Conservation (phyloP, 2,329 filamentous ascomycete species). For the Fusarium sarcochroum region DNA sequence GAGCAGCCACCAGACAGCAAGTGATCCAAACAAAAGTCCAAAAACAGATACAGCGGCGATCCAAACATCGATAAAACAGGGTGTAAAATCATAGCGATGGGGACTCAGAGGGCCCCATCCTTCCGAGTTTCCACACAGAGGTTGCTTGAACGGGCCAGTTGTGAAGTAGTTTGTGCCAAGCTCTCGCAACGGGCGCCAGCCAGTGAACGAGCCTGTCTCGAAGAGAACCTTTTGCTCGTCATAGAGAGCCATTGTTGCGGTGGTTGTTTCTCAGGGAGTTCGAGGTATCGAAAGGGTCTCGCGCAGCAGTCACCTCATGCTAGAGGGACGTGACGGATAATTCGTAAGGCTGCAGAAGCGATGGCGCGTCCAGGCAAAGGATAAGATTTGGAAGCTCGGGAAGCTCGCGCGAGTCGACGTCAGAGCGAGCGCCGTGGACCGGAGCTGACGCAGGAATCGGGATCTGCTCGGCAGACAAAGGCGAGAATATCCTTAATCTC, state of each 20-base stretch:
- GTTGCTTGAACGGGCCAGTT: slow-evolving; percentile 69
- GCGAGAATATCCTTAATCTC: not conserved
- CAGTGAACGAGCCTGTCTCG: slow-evolving; percentile 73
- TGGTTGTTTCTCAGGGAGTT: slow-evolving; percentile 18
- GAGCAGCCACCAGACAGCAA: slow-evolving; percentile 85
- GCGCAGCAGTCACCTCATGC: slow-evolving; percentile 60
- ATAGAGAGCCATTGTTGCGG: slow-evolving; percentile 50
- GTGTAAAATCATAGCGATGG: slow-evolving; percentile 92
- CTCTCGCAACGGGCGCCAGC: slow-evolving; percentile 64
- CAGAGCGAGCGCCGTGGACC: slow-evolving; percentile 27
- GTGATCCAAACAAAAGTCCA: slow-evolving; percentile 82
- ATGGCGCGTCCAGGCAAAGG: slow-evolving; percentile 31
- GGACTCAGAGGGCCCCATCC: slow-evolving; percentile 96
- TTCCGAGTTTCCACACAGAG: slow-evolving; percentile 88
- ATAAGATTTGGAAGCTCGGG: slow-evolving; percentile 31
- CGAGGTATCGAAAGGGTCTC: slow-evolving; percentile 53
- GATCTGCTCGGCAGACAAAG: slow-evolving; percentile 18
- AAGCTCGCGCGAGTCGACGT: slow-evolving; percentile 38
- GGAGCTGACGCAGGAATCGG: slow-evolving; percentile 15
- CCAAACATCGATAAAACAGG: slow-evolving; percentile 96
- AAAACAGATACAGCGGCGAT: slow-evolving; percentile 83
- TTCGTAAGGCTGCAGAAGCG: slow-evolving; percentile 19
- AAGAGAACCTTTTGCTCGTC: slow-evolving; percentile 63
- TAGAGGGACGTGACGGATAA: slow-evolving; percentile 22
- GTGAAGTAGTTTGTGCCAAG: slow-evolving; percentile 74